phyloP scores from a whole-genome alignment of 2,329 filamentous ascomycete species.

The Diaporthe ampelina region DNA sequence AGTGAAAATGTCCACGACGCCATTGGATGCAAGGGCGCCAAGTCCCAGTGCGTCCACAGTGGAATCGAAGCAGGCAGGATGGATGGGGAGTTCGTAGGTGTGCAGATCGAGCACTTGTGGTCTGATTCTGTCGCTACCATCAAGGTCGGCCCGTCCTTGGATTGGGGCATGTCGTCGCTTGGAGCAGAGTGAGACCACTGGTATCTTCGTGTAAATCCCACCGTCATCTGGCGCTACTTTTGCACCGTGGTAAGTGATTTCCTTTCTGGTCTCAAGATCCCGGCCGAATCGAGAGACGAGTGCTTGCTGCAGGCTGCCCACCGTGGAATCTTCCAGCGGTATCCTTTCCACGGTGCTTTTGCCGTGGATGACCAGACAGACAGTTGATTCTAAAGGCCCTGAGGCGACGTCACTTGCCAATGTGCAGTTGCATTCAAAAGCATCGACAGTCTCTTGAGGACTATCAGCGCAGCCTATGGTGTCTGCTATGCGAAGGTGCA shows the following conservation, averaged over 20 bases:
- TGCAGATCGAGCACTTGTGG: slow-evolving; percentile 22
- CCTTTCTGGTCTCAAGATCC: slow-evolving; percentile 15
- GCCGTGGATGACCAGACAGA: no score
- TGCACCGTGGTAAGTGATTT: slow-evolving; percentile 1
- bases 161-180: slow-evolving; percentile 10
- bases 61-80: slow-evolving; percentile 8
- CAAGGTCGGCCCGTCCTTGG: neutral
- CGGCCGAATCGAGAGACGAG: slow-evolving; percentile 3
- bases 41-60: slow-evolving; percentile 7
- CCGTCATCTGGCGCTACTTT: neutral
- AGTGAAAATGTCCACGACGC: slow-evolving; percentile 21
- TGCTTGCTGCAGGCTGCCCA: no score
- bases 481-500: no score
- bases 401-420: no score
- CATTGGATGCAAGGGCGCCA: neutral
- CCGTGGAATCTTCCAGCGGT: no score
- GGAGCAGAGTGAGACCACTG: slow-evolving; percentile 30
- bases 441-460: no score
- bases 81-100: slow-evolving; percentile 32
- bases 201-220: slow-evolving; percentile 3
- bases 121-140: slow-evolving; percentile 1
- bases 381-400: no score
- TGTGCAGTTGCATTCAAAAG: no score
- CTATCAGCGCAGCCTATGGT: no score
- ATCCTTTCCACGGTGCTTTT: no score